These are phyloP conservation scores for Neophaeococcomyces aloes DNA, from an alignment of 2,329 filamentous ascomycete genomes.

Conservation along the genomic window DNA sequence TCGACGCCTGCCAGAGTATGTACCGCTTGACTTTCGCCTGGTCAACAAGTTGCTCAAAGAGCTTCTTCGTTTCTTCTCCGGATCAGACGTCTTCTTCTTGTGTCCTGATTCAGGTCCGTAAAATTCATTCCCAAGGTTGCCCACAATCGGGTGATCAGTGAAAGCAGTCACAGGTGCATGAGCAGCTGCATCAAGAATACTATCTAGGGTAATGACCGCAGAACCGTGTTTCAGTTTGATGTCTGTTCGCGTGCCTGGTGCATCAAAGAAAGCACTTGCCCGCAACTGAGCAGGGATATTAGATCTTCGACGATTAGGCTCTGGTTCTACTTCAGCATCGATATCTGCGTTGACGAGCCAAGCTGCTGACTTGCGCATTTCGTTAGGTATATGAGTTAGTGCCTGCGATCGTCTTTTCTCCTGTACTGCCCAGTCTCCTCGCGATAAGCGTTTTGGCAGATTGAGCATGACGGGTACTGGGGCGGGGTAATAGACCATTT, in stretches of 20 bases:
- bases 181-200: constrained; percentile 81
- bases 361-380: constrained; percentile 42
- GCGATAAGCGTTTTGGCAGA: constrained; percentile 76
- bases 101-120: constrained; percentile 44
- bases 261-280: constrained; percentile 85
- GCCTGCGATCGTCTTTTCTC: constrained; percentile 66
- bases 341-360: constrained; percentile 31
- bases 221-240: constrained; percentile 60
- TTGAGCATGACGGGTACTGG: constrained; percentile 91
- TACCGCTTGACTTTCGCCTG: constrained; percentile 17
- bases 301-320: constrained; percentile 26
- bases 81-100: constrained; percentile 24
- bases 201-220: constrained; percentile 78
- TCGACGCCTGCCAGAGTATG: constrained; percentile 13
- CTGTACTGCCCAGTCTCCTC: constrained; percentile 51
- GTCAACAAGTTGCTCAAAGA: constrained; percentile 25
- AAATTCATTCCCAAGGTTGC: constrained; percentile 61
- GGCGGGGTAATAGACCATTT: constrained; percentile 92
- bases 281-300: constrained; percentile 71
- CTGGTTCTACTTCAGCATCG: constrained; percentile 3
- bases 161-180: constrained; percentile 82
- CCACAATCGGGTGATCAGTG: constrained; percentile 75
- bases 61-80: constrained; percentile 25
- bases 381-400: constrained; percentile 51
- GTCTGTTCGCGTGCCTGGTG: constrained; percentile 46